These are phyloP conservation scores for Xylariaceae sp. DNA, from an alignment of 2,329 filamentous ascomycete genomes.

Conservation along the genomic window DNA sequence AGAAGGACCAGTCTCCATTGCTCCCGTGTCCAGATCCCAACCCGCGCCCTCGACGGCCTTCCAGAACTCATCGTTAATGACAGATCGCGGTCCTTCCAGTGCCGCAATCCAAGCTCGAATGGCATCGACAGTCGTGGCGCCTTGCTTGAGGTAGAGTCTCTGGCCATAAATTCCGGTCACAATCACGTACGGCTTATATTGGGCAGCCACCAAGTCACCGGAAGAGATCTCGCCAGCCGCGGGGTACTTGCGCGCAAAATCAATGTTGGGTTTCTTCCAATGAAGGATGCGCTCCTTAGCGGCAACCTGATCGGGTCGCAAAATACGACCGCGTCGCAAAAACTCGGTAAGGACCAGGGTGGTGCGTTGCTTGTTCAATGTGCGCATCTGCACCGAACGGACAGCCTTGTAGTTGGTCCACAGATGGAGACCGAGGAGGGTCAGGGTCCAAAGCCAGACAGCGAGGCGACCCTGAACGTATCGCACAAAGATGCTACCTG, in stretches of 20 bases:
- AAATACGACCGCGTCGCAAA: conserved; percentile 45
- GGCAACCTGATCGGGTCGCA: conserved; percentile 63
- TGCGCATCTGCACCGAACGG: conserved; percentile 73
- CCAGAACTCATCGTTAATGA: conserved; percentile 40
- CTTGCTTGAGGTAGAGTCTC: conserved; percentile 60
- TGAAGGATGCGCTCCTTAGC: conserved; percentile 61
- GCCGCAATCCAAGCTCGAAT: conserved; percentile 38
- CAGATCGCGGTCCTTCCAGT: conserved; percentile 27
- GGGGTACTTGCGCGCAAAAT: conserved; percentile 32
- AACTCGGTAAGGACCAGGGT: conserved; percentile 66
- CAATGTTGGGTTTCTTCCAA: conserved; percentile 42
- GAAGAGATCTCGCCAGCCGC: conserved; percentile 16
- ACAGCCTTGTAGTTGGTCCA: conserved; percentile 84
- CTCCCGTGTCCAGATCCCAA: conserved; percentile 61
- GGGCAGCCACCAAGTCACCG: conserved; percentile 46
- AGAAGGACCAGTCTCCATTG: conserved; percentile 60
- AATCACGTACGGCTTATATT: conserved; percentile 54
- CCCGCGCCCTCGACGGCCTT: conserved; percentile 43
- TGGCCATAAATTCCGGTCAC: conserved; percentile 45
- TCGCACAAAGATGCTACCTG: conserved; percentile 75
- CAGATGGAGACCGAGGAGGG: conserved; percentile 71
- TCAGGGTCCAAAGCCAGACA: conserved; percentile 68
- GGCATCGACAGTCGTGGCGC: conserved; percentile 37
- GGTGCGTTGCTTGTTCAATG: conserved; percentile 79
- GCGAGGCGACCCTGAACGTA: conserved; percentile 62